These are phyloP conservation scores for Aspergillus hortae DNA, from an alignment of 2,329 filamentous ascomycete genomes.

Conservation along the genomic window DNA sequence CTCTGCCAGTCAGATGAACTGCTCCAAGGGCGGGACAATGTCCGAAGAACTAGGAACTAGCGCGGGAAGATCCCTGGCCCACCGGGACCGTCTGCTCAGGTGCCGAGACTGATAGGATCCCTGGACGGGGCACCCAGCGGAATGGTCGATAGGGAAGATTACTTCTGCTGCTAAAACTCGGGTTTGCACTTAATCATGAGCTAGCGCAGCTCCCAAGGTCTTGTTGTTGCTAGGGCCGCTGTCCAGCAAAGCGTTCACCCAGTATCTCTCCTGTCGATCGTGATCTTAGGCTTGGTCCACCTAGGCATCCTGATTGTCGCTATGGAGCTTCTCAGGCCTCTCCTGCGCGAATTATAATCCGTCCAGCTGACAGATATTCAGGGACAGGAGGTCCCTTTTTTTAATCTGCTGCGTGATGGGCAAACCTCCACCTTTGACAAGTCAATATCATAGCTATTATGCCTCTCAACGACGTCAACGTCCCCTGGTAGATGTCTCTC, in stretches of 20 bases:
- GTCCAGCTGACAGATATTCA: background rate
- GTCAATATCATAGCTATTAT: background rate
- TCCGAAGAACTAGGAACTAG: background rate
- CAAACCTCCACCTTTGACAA: background rate
- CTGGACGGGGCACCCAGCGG: background rate
- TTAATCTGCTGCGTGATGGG: background rate
- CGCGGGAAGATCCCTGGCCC: background rate
- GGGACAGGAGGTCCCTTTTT: background rate
- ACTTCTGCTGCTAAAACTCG: background rate
- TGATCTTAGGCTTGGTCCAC: background rate
- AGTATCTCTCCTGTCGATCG: background rate
- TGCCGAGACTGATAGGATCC: background rate
- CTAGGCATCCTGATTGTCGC: background rate
- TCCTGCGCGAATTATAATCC: background rate
- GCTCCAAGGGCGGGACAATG: no score
- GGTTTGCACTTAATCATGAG: background rate
- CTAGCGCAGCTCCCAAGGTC: background rate
- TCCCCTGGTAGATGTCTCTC: no score
- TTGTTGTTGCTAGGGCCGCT: background rate
- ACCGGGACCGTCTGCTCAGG: background rate
- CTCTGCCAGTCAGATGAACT: background rate
- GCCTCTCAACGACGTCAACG: background rate
- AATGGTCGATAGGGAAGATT: background rate
- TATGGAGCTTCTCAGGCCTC: background rate
- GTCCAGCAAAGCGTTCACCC: background rate